Base-by-base conservation (phyloP, 768 basidiomycete genomes). In the Boletus sp. region DNA sequence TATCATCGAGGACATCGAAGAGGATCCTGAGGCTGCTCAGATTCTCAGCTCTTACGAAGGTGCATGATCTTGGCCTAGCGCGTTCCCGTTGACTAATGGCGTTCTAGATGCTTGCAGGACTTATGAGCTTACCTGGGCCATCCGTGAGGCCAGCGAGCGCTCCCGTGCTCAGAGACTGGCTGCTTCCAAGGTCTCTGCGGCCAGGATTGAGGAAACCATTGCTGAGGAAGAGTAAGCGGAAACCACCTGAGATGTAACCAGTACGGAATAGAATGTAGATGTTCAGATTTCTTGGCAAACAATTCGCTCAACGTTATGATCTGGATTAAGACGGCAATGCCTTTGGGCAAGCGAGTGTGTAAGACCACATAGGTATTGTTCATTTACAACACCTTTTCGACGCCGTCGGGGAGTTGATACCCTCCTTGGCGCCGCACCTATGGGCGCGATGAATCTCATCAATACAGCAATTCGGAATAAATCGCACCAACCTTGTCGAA, bases 121-220 rank as follows among this genome's bases (percentile, higher is more conserved):
- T 7, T 96, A 96, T 64, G 86, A 95, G 71, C 79, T 96, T 58
- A 95, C 93, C 24, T 96, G 94, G 94, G 92, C 93, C 30, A 95
- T 96, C 70, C 87, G 93, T 47, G 78, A 83, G 60, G 87, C 91
- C 33, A 84, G 83, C 62, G 90, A 93, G 68, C 80, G 78, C 49
- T 84, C 84, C 58, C 83, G 84, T 33, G 77, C 71, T 14, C 74
- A 72, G 24, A 83, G 72, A 59, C 64, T 78, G 42, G 75, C 76
- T 60, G 71, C 75, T 15, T 69, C 71, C 56, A 68, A 59, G 48
- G 65, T 71, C 35, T 65, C 72, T 48, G 65, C 65, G 6, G 59
- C 71, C 44, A 42, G 46, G 39, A 62, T 71, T 28, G 58, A 67
- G 45, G 72, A 62, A 29, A 45, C 67, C 41, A 67, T 70, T 47